Base-by-base conservation (phyloP, 116 monocot species). In the Papilionanthe hybrid region DNA sequence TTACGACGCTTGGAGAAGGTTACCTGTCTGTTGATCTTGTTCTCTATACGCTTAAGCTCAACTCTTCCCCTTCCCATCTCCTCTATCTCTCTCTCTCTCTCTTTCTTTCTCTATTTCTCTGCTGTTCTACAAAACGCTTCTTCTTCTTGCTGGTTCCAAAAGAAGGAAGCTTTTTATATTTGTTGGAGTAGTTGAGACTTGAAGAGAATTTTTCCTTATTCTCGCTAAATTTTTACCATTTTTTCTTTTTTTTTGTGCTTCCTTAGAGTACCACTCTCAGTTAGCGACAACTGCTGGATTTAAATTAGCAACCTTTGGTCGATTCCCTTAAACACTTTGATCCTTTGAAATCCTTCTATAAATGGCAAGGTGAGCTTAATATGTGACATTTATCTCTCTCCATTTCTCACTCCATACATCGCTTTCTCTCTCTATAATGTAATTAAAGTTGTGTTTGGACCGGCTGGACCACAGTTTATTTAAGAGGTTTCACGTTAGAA, bases 1-100 rank as follows among this genome's bases (percentile, higher is more conserved):
- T 71, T 71, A 18, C 71, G 37, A 28, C 71, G 71, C 71, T 71
- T 71, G 71, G 71, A 71, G 41, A 71, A 71, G 71, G 71, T 71
- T 12, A 71, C 71, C 71, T 71, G 71, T 17, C 71, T 13, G 37
- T 71, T 71, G 71, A 71, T 71, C 71, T 71, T 71, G 71, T 71
- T 71, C 71, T 71, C 71, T 0, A 71, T 71, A 13, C 71, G 71
- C 18, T 71, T 71, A 25, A 71, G 71, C 71, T 71, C 71, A 12
- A 71, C 71, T 71, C 71, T 71, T 0, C 71, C 71, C 37, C 71
- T 71, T 71, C 71, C 71, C 71, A 71, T 71, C 13, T 71, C 71
- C 22, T 71, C 11, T 37, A 37, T 71, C 41, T 37, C 71, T 71
- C 15, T 71, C 37, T 71, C 28, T 32, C 32, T 37, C 27, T 30